phyloP scores from a whole-genome alignment of 352 stramenopile species.

The Phytophthora colocasiae region DNA sequence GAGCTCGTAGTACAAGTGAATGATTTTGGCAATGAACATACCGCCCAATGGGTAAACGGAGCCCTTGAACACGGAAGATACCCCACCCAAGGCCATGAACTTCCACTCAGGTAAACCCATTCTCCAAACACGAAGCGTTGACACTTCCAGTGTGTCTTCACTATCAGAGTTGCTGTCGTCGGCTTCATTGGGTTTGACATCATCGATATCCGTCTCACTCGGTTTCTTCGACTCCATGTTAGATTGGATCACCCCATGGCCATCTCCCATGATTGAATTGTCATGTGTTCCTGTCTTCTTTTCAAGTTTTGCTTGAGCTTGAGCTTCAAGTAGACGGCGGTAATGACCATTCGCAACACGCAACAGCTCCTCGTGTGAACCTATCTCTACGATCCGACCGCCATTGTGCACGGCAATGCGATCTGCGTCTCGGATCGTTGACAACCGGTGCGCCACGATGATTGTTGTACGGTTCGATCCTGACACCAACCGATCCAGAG shows the following conservation, averaged over 20 bases:
- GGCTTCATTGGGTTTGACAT: not conserved
- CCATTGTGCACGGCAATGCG: slow-evolving; percentile 95
- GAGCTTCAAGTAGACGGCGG: slow-evolving; percentile 49
- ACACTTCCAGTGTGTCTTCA: slow-evolving; percentile 2
- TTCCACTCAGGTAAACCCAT: slow-evolving; percentile 54
- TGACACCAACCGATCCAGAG: slow-evolving; percentile 65
- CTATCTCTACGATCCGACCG: slow-evolving; percentile 93
- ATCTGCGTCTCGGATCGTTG: slow-evolving; percentile 94
- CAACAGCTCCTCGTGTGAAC: slow-evolving; percentile 94
- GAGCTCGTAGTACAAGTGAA: slow-evolving; percentile 57
- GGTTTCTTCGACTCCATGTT: slow-evolving; percentile 8
- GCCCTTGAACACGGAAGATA: slow-evolving; percentile 50
- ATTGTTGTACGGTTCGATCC: slow-evolving; percentile 85
- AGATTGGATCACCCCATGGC: not conserved
- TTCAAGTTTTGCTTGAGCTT: slow-evolving; percentile 11
- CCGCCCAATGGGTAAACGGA: slow-evolving; percentile 59
- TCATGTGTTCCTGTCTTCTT: not conserved
- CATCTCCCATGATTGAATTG: no score
- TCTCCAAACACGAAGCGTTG: slow-evolving; percentile 51
- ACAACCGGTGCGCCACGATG: slow-evolving; percentile 94
- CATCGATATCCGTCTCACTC: not conserved
- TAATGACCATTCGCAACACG: slow-evolving; percentile 53
- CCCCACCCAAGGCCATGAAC: slow-evolving; percentile 47
- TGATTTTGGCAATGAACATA: slow-evolving; percentile 61
- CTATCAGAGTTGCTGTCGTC: slow-evolving; percentile 8